Percentiles rank a stretch among this genome's conserved stretches.
Conservation (phyloP, 768 basidiomycete genomes). For the Zangia roseola region DNA sequence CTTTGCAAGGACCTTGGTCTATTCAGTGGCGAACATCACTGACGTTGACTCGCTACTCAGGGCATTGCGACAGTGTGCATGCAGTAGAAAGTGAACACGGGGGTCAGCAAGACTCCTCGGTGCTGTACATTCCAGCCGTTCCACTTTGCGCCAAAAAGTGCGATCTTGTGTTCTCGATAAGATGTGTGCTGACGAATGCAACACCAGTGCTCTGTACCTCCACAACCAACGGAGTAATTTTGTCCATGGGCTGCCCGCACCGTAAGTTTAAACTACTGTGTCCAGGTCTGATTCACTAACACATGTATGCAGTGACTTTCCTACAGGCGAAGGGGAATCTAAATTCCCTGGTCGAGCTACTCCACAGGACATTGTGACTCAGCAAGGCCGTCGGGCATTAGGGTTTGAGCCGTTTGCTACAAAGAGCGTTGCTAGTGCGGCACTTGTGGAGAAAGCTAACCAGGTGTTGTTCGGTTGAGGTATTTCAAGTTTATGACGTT, state of each 20-base stretch:
- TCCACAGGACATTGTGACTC: conserved; percentile 31
- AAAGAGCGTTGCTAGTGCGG: conserved; percentile 7
- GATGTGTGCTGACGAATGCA: background rate
- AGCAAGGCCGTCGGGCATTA: conserved; percentile 38
- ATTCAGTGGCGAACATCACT: background rate
- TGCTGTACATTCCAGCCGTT: conserved; percentile 55
- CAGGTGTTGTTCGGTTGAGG: conserved; percentile 20
- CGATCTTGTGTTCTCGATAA: conserved; percentile 4
- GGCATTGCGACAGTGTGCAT: conserved; percentile 57
- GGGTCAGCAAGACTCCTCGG: conserved; percentile 51
- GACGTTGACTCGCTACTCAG: conserved; percentile 20
- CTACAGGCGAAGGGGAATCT: conserved; percentile 51
- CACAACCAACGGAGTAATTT: conserved; percentile 50
- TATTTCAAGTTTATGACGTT: background rate
- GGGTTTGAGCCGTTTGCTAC: conserved; percentile 42
- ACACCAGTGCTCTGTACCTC: conserved; percentile 45
- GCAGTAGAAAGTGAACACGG: conserved; percentile 50
- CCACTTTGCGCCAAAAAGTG: conserved; percentile 52
- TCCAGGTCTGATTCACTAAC: background rate
- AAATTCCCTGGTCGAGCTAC: conserved; percentile 40
- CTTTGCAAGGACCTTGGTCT: background rate
- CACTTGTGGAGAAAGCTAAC: conserved; percentile 30
- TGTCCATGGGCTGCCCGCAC: conserved; percentile 46
- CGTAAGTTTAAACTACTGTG: conserved; percentile 33
- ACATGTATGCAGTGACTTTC: conserved; percentile 42